Evolutionary conservation across 768 basidiomycete genomes (phyloP).

Genomic region (Pleurotus sapidus): DNA sequence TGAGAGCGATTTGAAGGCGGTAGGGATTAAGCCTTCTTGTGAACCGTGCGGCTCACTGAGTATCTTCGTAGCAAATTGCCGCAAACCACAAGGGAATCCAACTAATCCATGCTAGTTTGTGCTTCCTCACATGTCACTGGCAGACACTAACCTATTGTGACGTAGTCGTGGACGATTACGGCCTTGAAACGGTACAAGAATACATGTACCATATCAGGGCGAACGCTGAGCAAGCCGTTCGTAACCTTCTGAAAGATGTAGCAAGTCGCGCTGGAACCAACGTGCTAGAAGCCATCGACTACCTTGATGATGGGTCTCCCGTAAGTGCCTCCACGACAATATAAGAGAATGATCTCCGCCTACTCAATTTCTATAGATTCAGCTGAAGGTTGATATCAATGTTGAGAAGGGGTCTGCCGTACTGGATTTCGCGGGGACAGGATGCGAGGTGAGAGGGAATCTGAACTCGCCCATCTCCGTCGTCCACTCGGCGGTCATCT

Average conservation of each 20-base stretch:
- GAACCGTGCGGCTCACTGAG: not conserved
- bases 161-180: conserved; percentile 83
- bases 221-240: conserved; percentile 87
- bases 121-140: not conserved
- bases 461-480: conserved; percentile 85
- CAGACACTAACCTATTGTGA: conserved; percentile 8
- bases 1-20: conserved; percentile 89
- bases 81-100: conserved; percentile 92
- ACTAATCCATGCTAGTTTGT: conserved; percentile 73
- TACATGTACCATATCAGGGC: conserved; percentile 90
- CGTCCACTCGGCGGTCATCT: conserved; percentile 84
- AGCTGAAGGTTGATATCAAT: conserved; percentile 75
- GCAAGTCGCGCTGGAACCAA: conserved; percentile 65
- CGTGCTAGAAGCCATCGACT: conserved; percentile 70
- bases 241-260: conserved; percentile 75
- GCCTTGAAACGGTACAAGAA: conserved; percentile 81
- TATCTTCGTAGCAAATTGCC: conserved; percentile 72
- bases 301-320: conserved; percentile 86
- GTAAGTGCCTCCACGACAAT: conserved; percentile 34
- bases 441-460: conserved; percentile 81
- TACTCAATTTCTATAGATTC: conserved; percentile 45
- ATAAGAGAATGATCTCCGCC: not conserved
- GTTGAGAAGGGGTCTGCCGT: conserved; percentile 70
- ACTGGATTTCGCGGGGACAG: conserved; percentile 84
- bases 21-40: conserved; percentile 30